phyloP scores from a whole-genome alignment of 345 rosid genomes.

The Viola odorata region DNA sequence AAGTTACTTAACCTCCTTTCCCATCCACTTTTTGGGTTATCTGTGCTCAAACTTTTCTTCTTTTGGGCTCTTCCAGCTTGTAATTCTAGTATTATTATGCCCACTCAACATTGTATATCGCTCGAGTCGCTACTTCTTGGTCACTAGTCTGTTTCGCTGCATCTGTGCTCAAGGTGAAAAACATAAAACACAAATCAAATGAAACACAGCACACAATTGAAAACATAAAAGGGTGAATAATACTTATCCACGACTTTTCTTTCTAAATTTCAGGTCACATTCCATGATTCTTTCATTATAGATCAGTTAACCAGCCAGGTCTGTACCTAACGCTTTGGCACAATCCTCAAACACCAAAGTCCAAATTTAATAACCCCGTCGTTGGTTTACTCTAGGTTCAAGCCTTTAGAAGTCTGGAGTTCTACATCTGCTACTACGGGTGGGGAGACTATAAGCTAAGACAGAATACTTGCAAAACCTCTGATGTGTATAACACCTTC shows the following conservation, averaged over 20 bases:
- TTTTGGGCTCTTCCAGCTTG: conserved; percentile 30
- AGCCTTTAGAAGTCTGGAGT: conserved; percentile 45
- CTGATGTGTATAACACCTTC: conserved; percentile 36
- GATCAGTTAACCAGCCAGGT: conserved; percentile 89
- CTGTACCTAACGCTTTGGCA: background rate
- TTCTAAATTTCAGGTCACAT: conserved; percentile 43
- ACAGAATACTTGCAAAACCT: conserved; percentile 40
- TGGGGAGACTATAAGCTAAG: conserved; percentile 55
- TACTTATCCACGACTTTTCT: background rate
- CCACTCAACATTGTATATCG: conserved; percentile 64
- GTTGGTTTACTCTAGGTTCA: no score
- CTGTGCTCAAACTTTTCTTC: background rate
- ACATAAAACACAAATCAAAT: no score
- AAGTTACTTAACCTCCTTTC: background rate
- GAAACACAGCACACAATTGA: background rate
- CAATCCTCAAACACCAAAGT: no score
- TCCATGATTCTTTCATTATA: conserved; percentile 83
- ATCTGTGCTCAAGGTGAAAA: conserved; percentile 55
- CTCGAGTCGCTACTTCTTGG: conserved; percentile 54
- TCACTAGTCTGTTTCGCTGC: conserved; percentile 43
- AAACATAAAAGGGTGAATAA: background rate
- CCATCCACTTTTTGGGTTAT: background rate
- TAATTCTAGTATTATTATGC: conserved; percentile 38
- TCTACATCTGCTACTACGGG: conserved; percentile 59
- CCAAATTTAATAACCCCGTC: no score